Evolutionary conservation across 495 filamentous ascomycete genomes (phyloP).

Genomic region (Rhypophila decipiens): DNA sequence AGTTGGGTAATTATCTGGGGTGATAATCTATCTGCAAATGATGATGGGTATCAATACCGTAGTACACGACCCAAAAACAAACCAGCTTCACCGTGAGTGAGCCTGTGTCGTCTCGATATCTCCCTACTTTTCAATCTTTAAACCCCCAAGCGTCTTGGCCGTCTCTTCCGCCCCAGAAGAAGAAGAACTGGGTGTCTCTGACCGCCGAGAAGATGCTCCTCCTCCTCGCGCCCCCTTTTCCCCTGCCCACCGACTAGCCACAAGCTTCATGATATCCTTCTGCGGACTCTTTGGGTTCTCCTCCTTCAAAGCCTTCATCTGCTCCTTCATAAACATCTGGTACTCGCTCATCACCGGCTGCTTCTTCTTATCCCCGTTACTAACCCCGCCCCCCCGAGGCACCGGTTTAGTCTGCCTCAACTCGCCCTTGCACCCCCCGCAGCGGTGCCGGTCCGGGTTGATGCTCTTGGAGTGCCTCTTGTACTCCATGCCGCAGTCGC

Average conservation of each 20-base stretch:
- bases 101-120: background rate
- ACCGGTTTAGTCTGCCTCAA: slow-evolving; percentile 75
- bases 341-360: slow-evolving; percentile 52
- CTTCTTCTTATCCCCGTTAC: background rate
- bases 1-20: no score
- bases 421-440: slow-evolving; percentile 60
- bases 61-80: no score
- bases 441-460: slow-evolving; percentile 56
- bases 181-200: no score
- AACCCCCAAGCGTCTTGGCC: background rate
- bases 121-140: slow-evolving; percentile 1
- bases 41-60: no score
- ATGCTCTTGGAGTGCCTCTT: slow-evolving; percentile 81
- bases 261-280: slow-evolving; percentile 59
- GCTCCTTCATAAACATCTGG: slow-evolving; percentile 60
- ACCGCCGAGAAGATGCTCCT: no score
- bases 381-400: slow-evolving; percentile 41
- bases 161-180: slow-evolving; percentile 1
- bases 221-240: slow-evolving; percentile 12
- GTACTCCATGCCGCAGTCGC: slow-evolving; percentile 57
- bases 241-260: slow-evolving; percentile 43
- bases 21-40: no score
- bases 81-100: background rate
- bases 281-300: slow-evolving; percentile 47
- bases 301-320: slow-evolving; percentile 50